phyloP scores from a whole-genome alignment of 73 alveolate species.

The Blepharisma japonicum region DNA sequence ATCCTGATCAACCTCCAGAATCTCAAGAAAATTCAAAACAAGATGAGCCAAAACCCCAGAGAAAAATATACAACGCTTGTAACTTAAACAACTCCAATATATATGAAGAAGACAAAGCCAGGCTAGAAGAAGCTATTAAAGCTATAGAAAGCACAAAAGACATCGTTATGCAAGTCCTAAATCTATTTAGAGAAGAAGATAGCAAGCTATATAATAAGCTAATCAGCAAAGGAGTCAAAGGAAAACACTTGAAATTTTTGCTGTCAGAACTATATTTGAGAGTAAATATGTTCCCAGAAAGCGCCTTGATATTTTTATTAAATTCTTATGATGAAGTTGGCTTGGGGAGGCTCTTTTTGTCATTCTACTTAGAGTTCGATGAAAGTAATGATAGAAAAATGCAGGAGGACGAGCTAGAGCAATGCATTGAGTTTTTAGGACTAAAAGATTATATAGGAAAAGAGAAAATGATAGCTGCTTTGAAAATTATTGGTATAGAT shows the following conservation, averaged over 20 bases:
- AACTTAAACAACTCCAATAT: no score
- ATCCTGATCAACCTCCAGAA: no score
- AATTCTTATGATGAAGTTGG: constrained; percentile 16
- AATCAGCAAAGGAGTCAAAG: background rate
- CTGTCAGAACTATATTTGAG: background rate
- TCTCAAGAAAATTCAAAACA: no score
- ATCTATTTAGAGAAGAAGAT: constrained; percentile 12
- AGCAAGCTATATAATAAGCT: background rate
- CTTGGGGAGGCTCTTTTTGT: background rate
- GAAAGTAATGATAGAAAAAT: background rate
- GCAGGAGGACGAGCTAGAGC: constrained; percentile 22
- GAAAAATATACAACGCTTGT: no score
- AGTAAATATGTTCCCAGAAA: background rate
- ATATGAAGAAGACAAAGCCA: no score
- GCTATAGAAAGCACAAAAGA: no score
- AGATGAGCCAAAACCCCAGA: no score
- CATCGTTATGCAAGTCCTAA: background rate
- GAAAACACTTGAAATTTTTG: background rate
- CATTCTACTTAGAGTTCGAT: constrained; percentile 9
- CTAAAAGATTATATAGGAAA: background rate
- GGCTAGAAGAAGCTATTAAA: no score
- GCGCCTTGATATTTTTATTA: background rate
- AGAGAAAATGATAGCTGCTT: constrained; percentile 7
- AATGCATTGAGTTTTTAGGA: constrained; percentile 19
- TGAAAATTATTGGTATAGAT: background rate